These are phyloP conservation scores for Fusarium sp. DNA, from an alignment of 2,329 filamentous ascomycete genomes.

Conservation along the genomic window DNA sequence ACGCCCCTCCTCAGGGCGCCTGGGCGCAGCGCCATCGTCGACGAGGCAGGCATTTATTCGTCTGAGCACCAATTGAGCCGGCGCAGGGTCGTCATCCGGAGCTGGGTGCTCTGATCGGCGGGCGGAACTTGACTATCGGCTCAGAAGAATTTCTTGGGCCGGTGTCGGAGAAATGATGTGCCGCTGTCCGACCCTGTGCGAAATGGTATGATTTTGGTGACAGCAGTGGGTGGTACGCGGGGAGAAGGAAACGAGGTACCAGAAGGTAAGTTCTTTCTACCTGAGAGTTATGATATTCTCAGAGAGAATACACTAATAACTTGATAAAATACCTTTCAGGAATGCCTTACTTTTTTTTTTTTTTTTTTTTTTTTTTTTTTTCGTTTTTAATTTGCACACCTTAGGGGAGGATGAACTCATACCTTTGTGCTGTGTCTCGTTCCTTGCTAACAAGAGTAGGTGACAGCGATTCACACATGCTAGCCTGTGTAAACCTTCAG, in stretches of 20 bases:
- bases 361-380: too few relatives aligned
- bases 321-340: too few relatives aligned
- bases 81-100: conserved; percentile 27
- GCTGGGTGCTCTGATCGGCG: not conserved
- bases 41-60: conserved; percentile 34
- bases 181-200: conserved; percentile 22
- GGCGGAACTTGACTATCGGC: not conserved
- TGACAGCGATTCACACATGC: conserved; percentile 16
- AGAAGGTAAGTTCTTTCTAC: not conserved
- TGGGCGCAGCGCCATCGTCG: conserved; percentile 37
- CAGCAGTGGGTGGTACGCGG: not conserved
- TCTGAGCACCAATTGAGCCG: conserved; percentile 17
- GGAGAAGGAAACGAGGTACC: too few relatives aligned
- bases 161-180: conserved; percentile 39
- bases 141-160: conserved; percentile 42
- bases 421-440: not conserved
- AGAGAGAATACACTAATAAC: not conserved
- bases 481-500: conserved; percentile 22
- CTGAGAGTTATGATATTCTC: not conserved
- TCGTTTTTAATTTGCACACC: too few relatives aligned
- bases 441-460: not conserved
- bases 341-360: too few relatives aligned
- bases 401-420: not conserved
- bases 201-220: conserved; percentile 1
- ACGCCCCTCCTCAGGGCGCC: conserved; percentile 35